Evolutionary conservation across 2,329 filamentous ascomycete species (phyloP), one percentile per base, ranked within the genome.

Genomic region (Neopestalotiopsis sp.): DNA sequence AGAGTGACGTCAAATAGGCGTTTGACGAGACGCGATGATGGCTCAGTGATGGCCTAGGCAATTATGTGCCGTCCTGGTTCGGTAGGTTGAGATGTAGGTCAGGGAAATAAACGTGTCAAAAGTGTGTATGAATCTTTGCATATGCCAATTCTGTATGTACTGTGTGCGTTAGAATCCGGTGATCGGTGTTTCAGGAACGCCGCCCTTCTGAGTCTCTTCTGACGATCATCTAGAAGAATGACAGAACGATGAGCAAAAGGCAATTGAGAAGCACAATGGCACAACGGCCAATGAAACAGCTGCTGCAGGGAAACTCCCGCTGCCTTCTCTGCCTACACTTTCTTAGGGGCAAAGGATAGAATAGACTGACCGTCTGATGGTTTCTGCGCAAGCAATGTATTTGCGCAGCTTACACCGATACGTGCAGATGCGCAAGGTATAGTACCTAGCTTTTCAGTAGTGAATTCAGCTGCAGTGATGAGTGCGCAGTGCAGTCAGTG

Each of bases 111-210:
- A 10, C 4, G 32, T 13, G 59, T 62, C 30, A 34, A 61, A 6
- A 10, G 34, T 10, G 34, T 32, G 58, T 61, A n/a, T 61, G 30
- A 17, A 34, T 62, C 28, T 34, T 13, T 30, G 30, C 59, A 62
- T 34, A 38, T 30, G 57, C 34, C 34, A 34, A 12, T 17, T 30
- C 30, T 34, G 30, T 30, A 14, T 20, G 34, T 24, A 62, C 20
- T 20, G 34, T 62, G 13, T 13, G n/a, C 32, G 30, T 62, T 34
- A 38, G 34, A 34, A 20, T 62, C 32, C n/a, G 59, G 59, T 62
- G 59, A 62, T 62, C 59, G 59, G 59, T 62, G 59, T 62, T 62
- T 62, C 59, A 62, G 59, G 59, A 62, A 20, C 32, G 32, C 59
- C 30, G 59, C 30, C 34, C 45, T 52, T 52, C 45, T 52, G 45